phyloP scores from a whole-genome alignment of 345 rosid genomes.

The Ailanthus altissimus region DNA sequence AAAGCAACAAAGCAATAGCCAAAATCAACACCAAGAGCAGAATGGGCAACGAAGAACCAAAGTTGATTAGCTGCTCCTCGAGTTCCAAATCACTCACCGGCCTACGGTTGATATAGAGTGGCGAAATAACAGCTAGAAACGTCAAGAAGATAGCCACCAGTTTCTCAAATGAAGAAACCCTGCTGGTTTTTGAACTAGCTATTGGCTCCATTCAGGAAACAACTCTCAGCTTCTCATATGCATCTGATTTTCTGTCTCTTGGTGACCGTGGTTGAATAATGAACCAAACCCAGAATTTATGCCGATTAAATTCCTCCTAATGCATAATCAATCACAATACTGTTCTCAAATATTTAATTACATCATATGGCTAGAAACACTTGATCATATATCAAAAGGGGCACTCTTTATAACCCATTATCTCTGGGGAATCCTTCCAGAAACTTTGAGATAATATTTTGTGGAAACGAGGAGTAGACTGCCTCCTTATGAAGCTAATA shows the following conservation, averaged over 20 bases:
- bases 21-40: constrained; percentile 56
- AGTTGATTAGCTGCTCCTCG: constrained; percentile 44
- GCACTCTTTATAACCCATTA: not conserved
- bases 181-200: constrained; percentile 23
- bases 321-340: not conserved
- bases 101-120: constrained; percentile 58
- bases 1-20: constrained; percentile 54
- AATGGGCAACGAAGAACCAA: constrained; percentile 48
- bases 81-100: constrained; percentile 36
- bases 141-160: constrained; percentile 56
- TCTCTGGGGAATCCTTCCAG: constrained; percentile 33
- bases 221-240: not conserved
- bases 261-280: not conserved
- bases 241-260: not conserved
- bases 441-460: constrained; percentile 12
- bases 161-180: constrained; percentile 51
- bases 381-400: not conserved
- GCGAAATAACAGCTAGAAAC: constrained; percentile 64
- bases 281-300: not conserved
- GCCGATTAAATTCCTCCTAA: not conserved
- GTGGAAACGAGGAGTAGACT: not conserved
- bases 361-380: constrained; percentile 3
- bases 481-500: constrained; percentile 31
- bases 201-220: constrained; percentile 40
- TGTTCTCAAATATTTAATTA: not conserved